These are phyloP conservation scores for Candida ortonii DNA, from an alignment of 805 yeast species.

Conservation along the genomic window DNA sequence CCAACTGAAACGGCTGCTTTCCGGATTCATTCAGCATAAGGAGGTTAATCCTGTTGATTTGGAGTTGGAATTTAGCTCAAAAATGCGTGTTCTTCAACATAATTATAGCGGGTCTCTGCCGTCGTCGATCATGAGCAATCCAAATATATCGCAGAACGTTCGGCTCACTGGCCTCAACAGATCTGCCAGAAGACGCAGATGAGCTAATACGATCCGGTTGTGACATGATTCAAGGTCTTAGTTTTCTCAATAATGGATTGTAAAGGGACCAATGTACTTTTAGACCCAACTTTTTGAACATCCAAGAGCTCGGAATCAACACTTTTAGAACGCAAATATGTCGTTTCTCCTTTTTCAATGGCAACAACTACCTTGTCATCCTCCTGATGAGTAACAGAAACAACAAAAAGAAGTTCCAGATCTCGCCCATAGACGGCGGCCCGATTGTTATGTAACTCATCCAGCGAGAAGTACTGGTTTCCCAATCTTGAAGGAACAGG, in stretches of 20 bases:
- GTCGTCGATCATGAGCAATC: conserved; percentile 36
- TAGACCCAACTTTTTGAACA: too few relatives aligned
- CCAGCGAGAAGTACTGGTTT: too few relatives aligned
- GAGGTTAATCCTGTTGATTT: conserved; percentile 31
- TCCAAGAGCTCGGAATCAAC: too few relatives aligned
- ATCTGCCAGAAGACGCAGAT: conserved; percentile 20
- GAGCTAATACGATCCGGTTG: background rate
- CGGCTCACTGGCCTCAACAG: conserved; percentile 16
- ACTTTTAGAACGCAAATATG: too few relatives aligned
- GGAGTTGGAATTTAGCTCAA: conserved; percentile 36
- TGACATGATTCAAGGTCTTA: too few relatives aligned
- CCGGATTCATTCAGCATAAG: conserved; percentile 34
- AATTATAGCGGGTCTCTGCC: conserved; percentile 82
- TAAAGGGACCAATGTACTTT: too few relatives aligned
- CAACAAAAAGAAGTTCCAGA: conserved; percentile 10
- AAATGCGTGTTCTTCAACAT: conserved; percentile 66
- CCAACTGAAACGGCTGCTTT: conserved; percentile 44
- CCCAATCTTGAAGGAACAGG: too few relatives aligned
- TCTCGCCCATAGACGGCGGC: conserved; percentile 17
- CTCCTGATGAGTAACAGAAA: conserved; percentile 12
- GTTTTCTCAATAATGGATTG: too few relatives aligned
- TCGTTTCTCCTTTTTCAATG: background rate
- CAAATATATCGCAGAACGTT: conserved; percentile 13
- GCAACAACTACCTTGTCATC: conserved; percentile 6
- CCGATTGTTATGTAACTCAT: conserved; percentile 12